phyloP scores from a whole-genome alignment of 768 basidiomycete genomes.

The Tulasnella sp. region DNA sequence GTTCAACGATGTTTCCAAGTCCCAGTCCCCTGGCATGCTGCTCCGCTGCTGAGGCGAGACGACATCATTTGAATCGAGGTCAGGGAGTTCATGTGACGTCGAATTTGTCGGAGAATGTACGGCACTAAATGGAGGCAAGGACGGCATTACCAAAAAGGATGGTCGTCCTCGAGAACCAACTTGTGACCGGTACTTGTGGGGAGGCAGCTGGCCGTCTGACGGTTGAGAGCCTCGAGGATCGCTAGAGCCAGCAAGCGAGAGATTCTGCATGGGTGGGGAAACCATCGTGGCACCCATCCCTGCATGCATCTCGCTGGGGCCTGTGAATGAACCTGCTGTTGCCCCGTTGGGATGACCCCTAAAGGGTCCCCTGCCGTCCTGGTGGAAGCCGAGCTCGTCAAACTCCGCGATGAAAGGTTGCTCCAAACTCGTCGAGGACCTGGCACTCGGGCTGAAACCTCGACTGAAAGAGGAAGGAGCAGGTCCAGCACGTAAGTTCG shows the following conservation, averaged over 20 bases:
- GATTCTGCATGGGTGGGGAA: conserved; percentile 21
- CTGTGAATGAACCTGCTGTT: conserved; percentile 7
- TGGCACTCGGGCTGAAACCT: conserved; percentile 65
- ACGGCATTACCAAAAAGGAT: conserved; percentile 18
- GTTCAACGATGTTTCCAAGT: too few relatives aligned
- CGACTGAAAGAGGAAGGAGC: conserved; percentile 57
- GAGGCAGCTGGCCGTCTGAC: conserved; percentile 5
- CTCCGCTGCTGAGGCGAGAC: too few relatives aligned
- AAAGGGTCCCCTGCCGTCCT: conserved; percentile 49
- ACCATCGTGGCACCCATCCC: not conserved
- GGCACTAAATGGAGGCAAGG: conserved; percentile 31
- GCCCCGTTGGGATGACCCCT: conserved; percentile 1
- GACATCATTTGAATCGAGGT: conserved; percentile 20
- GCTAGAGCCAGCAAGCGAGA: conserved; percentile 17
- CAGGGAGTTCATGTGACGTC: conserved; percentile 11
- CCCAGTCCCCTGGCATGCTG: too few relatives aligned
- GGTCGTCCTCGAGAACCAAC: conserved; percentile 18
- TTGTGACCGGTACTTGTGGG: conserved; percentile 22
- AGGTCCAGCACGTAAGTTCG: conserved; percentile 66
- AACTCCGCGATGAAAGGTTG: conserved; percentile 66
- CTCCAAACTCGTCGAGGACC: conserved; percentile 75
- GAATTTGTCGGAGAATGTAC: conserved; percentile 33
- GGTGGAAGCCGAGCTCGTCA: conserved; percentile 68
- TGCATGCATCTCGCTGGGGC: not conserved
- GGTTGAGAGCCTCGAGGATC: conserved; percentile 24